phyloP scores from a whole-genome alignment of 768 basidiomycete species.

The Mycena olivaceomarginata region DNA sequence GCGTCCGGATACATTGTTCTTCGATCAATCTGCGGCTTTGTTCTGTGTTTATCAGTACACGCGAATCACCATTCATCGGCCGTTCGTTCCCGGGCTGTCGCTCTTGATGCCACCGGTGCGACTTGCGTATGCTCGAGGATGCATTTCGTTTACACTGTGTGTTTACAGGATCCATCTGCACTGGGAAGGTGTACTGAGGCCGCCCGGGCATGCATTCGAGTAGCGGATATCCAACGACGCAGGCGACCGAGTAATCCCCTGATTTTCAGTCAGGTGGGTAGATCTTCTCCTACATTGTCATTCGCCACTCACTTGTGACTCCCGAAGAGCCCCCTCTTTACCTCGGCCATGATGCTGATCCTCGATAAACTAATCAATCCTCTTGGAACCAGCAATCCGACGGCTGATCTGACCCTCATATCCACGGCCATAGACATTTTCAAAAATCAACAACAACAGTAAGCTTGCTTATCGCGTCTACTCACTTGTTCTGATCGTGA shows the following conservation, averaged over 20 bases:
- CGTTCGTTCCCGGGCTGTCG: not conserved
- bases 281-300: no score
- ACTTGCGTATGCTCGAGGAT: not conserved
- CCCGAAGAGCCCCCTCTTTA: not conserved
- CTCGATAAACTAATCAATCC: not conserved
- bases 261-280: not conserved
- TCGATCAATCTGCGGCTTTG: not conserved
- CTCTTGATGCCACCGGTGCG: not conserved
- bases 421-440: not conserved
- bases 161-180: not conserved
- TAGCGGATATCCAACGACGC: not conserved
- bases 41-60: not conserved
- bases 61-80: not conserved
- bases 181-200: not conserved
- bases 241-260: not conserved
- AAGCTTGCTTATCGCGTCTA: not conserved
- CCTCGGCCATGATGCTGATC: constrained; percentile 11
- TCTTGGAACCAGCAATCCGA: not conserved
- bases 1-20: not conserved
- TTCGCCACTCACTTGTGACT: no score
- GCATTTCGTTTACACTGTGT: no score
- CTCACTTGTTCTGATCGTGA: not conserved
- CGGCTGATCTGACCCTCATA: not conserved
- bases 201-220: not conserved
- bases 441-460: constrained; percentile 6